Base-by-base conservation (phyloP, 306 rosid genomes). In the Quercus dentata region DNA sequence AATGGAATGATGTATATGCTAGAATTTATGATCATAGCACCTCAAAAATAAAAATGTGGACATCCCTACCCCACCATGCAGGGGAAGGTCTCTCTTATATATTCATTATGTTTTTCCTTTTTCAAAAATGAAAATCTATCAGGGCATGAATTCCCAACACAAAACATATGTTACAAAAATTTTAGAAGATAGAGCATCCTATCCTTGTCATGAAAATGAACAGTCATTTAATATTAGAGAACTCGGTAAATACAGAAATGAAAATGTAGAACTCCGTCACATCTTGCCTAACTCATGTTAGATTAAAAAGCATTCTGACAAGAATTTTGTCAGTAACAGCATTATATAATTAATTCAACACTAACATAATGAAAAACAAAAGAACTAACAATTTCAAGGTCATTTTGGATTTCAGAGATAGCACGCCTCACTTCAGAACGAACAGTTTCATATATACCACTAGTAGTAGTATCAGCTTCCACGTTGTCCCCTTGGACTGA, bases 351-450 rank as follows among this genome's bases (percentile, higher is more conserved):
- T 35, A 67, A 35, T 49, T 67, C n/a, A 4, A 18, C 19, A 10
- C 51, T n/a, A 35, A 33, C 52, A 19, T 35, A 35, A 21, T 33
- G 52, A 15, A 35, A 62, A 65, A 31, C 58, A 76, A 56, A 64
- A 81, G 23, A 80, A 88, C 92, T 80, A 86, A 95, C 99, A 69
- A 44, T 92, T 79, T 87, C 89, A 74, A 92, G 93, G 79, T 92
- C 99, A 77, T 69, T 88, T 85, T 91, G 99, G 73, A 95, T 90
- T 83, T 92, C 97, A 57, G 89, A 87, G 77, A 95, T 87, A 69
- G 94, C 99, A 35, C 92, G 96, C 79, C 94, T 90, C 76, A 95
- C 97, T 92, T 95, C 98, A 51, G 88, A 84, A 35, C 97, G 92
- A 79, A 92, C 94, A 12, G 97, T 89, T 85, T 92, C 96, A 86